phyloP scores from a whole-genome alignment of 2,329 filamentous ascomycete species.

The Fusarium acutatum region DNA sequence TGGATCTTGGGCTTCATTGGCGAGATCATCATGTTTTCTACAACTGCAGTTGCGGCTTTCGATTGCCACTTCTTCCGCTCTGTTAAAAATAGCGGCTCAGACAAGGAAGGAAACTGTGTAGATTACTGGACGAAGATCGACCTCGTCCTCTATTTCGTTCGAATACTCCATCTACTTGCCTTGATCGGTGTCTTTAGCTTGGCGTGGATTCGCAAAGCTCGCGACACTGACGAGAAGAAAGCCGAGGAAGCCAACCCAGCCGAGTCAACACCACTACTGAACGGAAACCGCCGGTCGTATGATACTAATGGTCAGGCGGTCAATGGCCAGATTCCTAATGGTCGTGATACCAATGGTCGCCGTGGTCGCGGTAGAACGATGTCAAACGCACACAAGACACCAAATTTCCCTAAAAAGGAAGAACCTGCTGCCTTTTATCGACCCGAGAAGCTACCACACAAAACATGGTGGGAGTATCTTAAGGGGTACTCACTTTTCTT shows the following conservation, averaged over 20 bases:
- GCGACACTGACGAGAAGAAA: slow-evolving; percentile 48
- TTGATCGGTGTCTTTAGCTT: slow-evolving; percentile 61
- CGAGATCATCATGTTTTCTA: slow-evolving; percentile 76
- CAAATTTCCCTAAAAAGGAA: slow-evolving; percentile 56
- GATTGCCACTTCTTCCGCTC: slow-evolving; percentile 68
- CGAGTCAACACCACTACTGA: slow-evolving; percentile 72
- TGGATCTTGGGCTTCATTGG: slow-evolving; percentile 79
- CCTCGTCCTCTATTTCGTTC: slow-evolving; percentile 71
- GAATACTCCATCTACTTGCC: slow-evolving; percentile 71
- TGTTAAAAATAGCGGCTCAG: slow-evolving; percentile 40
- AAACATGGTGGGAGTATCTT: slow-evolving; percentile 96
- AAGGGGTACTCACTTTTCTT: slow-evolving; percentile 93
- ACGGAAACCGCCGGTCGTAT: slow-evolving; percentile 49
- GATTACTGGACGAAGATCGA: slow-evolving; percentile 62
- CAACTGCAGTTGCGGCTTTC: slow-evolving; percentile 74
- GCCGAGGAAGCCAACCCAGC: slow-evolving; percentile 54
- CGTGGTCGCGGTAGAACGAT: slow-evolving; percentile 48
- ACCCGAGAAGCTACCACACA: slow-evolving; percentile 83
- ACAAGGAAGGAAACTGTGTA: slow-evolving; percentile 44
- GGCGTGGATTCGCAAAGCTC: slow-evolving; percentile 53
- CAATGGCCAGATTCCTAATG: slow-evolving; percentile 34
- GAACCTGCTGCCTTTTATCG: slow-evolving; percentile 85
- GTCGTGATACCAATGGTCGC: slow-evolving; percentile 40
- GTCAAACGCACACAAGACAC: slow-evolving; percentile 50
- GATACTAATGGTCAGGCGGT: slow-evolving; percentile 44